phyloP scores from a whole-genome alignment of 2,329 filamentous ascomycete species.

The Colletotrichum sp. region DNA sequence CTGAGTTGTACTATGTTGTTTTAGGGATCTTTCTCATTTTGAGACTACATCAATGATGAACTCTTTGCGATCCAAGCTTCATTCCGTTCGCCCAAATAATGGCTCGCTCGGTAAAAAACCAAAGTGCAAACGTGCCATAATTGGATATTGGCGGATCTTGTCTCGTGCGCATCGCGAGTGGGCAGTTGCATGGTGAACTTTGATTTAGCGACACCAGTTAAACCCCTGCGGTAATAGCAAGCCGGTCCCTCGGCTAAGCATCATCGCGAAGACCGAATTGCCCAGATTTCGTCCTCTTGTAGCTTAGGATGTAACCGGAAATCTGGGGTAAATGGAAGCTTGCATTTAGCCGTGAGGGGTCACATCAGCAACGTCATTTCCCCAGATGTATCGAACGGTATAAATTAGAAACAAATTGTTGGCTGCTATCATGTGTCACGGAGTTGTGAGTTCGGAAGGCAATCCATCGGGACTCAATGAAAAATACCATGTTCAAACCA shows the following conservation, averaged over 20 bases:
- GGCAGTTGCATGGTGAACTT: neutral
- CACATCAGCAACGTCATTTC: neutral
- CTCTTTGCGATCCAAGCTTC: neutral
- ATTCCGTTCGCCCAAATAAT: neutral
- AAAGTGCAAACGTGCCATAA: rapidly evolving
- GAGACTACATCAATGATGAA: neutral
- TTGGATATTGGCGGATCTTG: neutral
- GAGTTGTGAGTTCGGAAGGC: neutral
- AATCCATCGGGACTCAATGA: neutral
- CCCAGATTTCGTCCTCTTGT: neutral
- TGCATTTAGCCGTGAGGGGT: conserved; percentile 20
- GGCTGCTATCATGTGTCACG: neutral
- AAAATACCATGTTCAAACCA: neutral
- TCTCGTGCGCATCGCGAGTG: neutral
- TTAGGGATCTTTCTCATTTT: rapidly evolving
- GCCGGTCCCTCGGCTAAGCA: neutral
- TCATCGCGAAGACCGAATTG: neutral
- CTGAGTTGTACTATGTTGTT: neutral
- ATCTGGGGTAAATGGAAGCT: conserved; percentile 8
- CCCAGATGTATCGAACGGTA: neutral
- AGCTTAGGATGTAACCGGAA: neutral
- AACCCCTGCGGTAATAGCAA: neutral
- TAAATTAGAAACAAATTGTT: neutral
- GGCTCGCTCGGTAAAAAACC: neutral
- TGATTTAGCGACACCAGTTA: neutral